Conservation (phyloP, 257 asterid species). For the Knoxia roxburghii region DNA sequence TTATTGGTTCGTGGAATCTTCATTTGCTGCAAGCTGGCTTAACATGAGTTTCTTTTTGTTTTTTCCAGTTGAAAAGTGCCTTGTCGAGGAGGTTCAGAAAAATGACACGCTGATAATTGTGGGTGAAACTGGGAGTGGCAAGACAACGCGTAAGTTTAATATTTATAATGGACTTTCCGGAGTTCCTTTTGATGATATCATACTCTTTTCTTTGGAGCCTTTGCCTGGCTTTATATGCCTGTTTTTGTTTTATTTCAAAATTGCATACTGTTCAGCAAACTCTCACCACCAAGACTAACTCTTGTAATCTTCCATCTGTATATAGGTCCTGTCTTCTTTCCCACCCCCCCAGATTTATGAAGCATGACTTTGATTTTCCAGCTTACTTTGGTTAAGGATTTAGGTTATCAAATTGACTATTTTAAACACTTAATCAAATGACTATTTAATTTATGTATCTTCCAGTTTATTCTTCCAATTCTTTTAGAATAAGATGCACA, state of each 20-base stretch:
- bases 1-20: no score
- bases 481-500: background rate
- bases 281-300: background rate
- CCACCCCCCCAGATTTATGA: no score
- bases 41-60: background rate
- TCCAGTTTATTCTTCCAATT: no score
- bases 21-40: background rate
- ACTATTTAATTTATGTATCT: background rate
- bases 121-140: conserved; percentile 98
- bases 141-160: conserved; percentile 85
- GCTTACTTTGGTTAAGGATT: background rate
- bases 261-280: background rate
- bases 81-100: conserved; percentile 75
- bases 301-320: background rate
- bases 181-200: background rate
- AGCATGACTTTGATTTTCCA: background rate
- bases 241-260: background rate
- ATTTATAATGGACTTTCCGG: no score
- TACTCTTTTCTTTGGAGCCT: no score
- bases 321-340: background rate
- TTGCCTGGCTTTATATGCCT: background rate
- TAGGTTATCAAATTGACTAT: background rate
- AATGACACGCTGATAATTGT: conserved; percentile 78
- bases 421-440: background rate
- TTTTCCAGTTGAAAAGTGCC: conserved; percentile 63